Evolutionary conservation across 331 rosid genomes (phyloP), one percentile per base, ranked within the genome.

Genomic region (Phaseolus coccineus): DNA sequence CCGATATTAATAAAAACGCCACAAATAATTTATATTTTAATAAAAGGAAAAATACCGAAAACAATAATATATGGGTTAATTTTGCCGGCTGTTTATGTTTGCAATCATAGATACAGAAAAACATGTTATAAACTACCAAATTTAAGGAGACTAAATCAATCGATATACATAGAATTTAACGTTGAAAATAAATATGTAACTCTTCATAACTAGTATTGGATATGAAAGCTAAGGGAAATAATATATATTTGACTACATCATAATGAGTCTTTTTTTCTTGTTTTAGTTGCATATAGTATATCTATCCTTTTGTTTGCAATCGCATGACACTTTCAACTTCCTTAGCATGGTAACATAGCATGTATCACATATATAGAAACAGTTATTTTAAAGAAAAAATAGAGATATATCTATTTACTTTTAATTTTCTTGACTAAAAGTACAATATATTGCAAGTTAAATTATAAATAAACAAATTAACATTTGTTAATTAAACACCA

Each of bases 301-400:
- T 4, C 12, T 25, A 25, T 16, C n/a, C 2, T 30, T 59, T 63
- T 56, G 48, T 53, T 73, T n/a, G 0, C 27, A 2, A 42, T 73
- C 25, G 1, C 25, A 6, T 46, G 53, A n/a, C 62, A 37, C 31
- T 50, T 73, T 73, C 51, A 73, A 81, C 64, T 56, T 66, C 30
- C 70, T 42, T 80, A 73, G 80, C 69, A 73, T 44, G 69, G 33
- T 30, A 64, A 64, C 84, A 73, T 73, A 50, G 69, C 80, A 40
- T 19, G 3, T 44, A 66, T 81, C 39, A 19, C 22, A 19, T 19
- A 19, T 19, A 19, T 19, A 19, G 22, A 19, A 19, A 19, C 22
- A 19, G 22, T 19, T 19, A 19, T 19, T 19, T 19, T 56, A 5
- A 51, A 55, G 0, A 22, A 19, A 7, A 52, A 6, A 52, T 11